These are phyloP conservation scores for Alternaria angustiovoidea DNA, from an alignment of 2,329 filamentous ascomycete species.

Conservation along the genomic window DNA sequence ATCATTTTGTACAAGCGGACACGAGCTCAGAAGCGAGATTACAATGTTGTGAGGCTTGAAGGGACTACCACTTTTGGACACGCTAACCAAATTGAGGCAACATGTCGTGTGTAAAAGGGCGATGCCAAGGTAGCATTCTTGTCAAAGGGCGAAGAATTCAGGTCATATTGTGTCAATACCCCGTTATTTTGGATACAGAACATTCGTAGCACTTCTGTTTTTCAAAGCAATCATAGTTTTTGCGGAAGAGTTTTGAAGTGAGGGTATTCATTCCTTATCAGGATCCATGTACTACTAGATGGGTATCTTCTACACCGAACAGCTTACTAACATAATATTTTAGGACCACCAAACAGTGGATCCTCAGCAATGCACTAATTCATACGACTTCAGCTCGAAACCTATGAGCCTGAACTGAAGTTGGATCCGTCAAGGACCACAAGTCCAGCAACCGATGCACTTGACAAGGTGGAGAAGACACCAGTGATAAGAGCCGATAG, in stretches of 20 bases:
- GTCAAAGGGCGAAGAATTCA: background rate
- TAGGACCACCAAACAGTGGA: slow-evolving; percentile 14
- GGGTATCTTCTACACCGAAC: slow-evolving; percentile 33
- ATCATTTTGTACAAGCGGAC: background rate
- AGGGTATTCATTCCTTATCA: slow-evolving; percentile 10
- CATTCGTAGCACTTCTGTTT: background rate
- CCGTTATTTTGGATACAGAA: background rate
- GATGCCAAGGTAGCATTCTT: slow-evolving; percentile 8
- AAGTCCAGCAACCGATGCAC: slow-evolving; percentile 67
- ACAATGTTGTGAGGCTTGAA: background rate
- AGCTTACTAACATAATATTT: slow-evolving; percentile 29
- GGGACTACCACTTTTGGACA: background rate
- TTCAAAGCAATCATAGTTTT: background rate
- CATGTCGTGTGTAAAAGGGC: slow-evolving; percentile 17
- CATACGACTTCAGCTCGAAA: background rate
- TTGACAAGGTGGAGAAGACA: slow-evolving; percentile 79
- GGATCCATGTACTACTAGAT: slow-evolving; percentile 20
- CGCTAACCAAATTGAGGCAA: slow-evolving; percentile 19
- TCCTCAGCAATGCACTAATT: slow-evolving; percentile 9
- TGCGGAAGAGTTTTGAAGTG: background rate
- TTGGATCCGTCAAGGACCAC: slow-evolving; percentile 58
- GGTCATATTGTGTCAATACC: background rate
- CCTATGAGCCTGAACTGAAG: slow-evolving; percentile 32
- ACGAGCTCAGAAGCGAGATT: background rate
- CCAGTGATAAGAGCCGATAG: slow-evolving; percentile 80